Evolutionary conservation across 441 rosid species (phyloP), one percentile per base, ranked within the genome.

Genomic region (Mallotus japonicus): DNA sequence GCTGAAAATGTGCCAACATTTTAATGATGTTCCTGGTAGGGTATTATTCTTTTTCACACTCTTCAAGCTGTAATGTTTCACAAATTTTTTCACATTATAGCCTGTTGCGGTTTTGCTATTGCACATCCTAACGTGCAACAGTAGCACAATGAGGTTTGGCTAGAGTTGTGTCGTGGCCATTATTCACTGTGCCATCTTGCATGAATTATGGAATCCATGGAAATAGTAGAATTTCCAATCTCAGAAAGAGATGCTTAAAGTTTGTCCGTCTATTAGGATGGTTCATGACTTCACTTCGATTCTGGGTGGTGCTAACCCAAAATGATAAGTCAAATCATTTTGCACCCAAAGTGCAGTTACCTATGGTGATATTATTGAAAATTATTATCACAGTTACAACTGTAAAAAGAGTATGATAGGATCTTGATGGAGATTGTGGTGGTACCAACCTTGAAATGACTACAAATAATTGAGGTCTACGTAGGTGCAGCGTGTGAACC

Each of bases 1-100:
- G 15, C 67, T 66, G 82, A 76, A 61, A 8, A 66, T 28, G 76
- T 68, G 66, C 19, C 3, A 13, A 34, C 40, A 16, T 20, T 19
- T 44, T n/a, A 49, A 34, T 14, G n/a, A 16, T 13, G 8, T 1
- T 19, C 12, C 19, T 17, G 50, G 0, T 42, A 61, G 9, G 49
- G 58, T 20, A 34, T n/a, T 8, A 8, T 8, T 19, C 37, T 2
- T 1, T 44, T 70, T 22, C 53, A 16, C 56, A n/a, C n/a, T 53
- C 4, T 16, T 11, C 56, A 53, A 53, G 24, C 42, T 44, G 55
- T 56, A 9, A 5, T 8, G 14, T 20, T 40, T 62, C 15, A 62
- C 50, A 24, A 62, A 40, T 0, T 22, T 24, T 58, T 58, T 12
- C 16, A 16, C 3, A 53, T 16, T 53, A 4, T 62, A 12, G 66